phyloP scores from a whole-genome alignment of 495 filamentous ascomycete species.

The Penicillium lagena region DNA sequence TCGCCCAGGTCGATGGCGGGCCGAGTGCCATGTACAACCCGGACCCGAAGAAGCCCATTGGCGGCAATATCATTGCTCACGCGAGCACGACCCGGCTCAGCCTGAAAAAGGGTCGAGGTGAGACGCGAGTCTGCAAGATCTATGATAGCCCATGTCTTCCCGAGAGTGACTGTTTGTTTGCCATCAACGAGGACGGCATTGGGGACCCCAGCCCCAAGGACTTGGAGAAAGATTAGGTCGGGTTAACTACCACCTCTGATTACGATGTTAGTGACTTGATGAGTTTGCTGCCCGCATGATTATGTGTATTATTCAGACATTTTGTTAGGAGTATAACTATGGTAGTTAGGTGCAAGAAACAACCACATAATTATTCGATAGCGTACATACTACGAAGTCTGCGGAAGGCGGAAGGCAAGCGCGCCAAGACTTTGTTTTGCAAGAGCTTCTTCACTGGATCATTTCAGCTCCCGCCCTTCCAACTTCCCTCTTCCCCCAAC shows the following conservation, averaged over 20 bases:
- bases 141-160: slow-evolving; percentile 97
- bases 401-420: background rate
- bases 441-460: slow-evolving; percentile 17
- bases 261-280: slow-evolving; percentile 28
- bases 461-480: slow-evolving; percentile 29
- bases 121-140: slow-evolving; percentile 97
- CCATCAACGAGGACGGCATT: slow-evolving; percentile 95
- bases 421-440: slow-evolving; percentile 44
- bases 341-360: too few species aligned
- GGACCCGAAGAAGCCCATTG: slow-evolving; percentile 98
- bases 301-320: background rate
- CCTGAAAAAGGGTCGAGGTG: slow-evolving; percentile 88
- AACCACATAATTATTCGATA: too few species aligned
- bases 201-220: slow-evolving; percentile 95
- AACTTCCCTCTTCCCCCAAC: slow-evolving; percentile 16
- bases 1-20: slow-evolving; percentile 95
- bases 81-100: slow-evolving; percentile 87
- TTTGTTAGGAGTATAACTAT: background rate
- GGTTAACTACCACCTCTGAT: slow-evolving; percentile 3
- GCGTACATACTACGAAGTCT: too few species aligned
- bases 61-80: slow-evolving; percentile 97
- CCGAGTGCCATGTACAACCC: slow-evolving; percentile 97
- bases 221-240: slow-evolving; percentile 64
- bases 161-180: slow-evolving; percentile 93
- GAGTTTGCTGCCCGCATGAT: slow-evolving; percentile 9